A percentile compares a stretch with the other conserved stretches of the same genome.
Evolutionary conservation across 768 basidiomycete species (phyloP).

Genomic region (Auriscalpium vulgare): DNA sequence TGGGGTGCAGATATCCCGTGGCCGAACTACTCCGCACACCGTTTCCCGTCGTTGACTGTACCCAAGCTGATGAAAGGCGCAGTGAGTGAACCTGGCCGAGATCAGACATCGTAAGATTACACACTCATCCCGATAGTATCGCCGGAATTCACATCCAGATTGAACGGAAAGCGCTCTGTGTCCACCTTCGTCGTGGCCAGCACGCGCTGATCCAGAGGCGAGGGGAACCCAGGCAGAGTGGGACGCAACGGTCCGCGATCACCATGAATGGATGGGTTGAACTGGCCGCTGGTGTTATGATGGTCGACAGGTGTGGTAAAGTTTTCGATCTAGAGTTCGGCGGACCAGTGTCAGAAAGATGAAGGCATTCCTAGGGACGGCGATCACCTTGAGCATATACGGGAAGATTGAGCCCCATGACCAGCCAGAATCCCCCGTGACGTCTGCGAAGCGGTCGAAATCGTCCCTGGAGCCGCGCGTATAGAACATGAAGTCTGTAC

Average conservation of each 20-base stretch:
- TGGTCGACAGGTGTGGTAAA: slow-evolving; percentile 7
- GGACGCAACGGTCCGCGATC: slow-evolving; percentile 4
- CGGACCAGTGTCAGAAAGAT: background rate
- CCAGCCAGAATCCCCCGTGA: slow-evolving; percentile 7
- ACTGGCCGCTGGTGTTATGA: slow-evolving; percentile 6
- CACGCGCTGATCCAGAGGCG: slow-evolving; percentile 1
- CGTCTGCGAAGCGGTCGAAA: slow-evolving; percentile 3
- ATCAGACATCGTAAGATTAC: background rate
- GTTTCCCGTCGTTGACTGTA: background rate
- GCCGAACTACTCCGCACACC: background rate
- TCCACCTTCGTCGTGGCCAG: background rate
- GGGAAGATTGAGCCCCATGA: slow-evolving; percentile 7
- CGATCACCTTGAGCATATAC: background rate
- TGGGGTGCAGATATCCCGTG: slow-evolving; percentile 1
- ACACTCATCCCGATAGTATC: background rate
- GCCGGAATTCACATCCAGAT: background rate
- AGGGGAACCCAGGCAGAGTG: slow-evolving; percentile 2
- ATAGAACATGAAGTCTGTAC: slow-evolving; percentile 2
- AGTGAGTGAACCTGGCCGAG: too few species aligned
- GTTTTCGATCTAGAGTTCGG: slow-evolving; percentile 3
- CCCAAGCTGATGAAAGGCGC: background rate
- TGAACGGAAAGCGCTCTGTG: background rate
- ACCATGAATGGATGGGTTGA: slow-evolving; percentile 5
- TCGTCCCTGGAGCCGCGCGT: slow-evolving; percentile 6
- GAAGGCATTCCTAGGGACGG: background rate